A percentile compares a stretch with the other conserved stretches of the same genome.
Evolutionary conservation across 352 stramenopile genomes (phyloP).

Genomic region (Phytophthora vignae): DNA sequence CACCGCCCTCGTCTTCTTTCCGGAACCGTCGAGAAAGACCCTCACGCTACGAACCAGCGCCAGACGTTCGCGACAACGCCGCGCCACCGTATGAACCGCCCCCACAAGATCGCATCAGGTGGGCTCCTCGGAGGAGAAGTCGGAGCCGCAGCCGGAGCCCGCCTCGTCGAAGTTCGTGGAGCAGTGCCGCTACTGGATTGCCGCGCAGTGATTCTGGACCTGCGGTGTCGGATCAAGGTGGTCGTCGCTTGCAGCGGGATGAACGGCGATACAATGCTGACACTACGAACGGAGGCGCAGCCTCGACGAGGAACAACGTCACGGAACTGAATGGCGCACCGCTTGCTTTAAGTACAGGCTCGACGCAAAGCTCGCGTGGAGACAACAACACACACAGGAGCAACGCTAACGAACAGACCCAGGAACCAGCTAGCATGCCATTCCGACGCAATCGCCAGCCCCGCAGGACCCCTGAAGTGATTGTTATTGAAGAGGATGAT

Average conservation of each 20-base stretch:
- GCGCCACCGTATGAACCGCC: constrained; percentile 18
- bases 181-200: constrained; percentile 4
- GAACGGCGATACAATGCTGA: constrained; percentile 10
- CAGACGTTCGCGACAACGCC: constrained; percentile 9
- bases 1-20: not conserved
- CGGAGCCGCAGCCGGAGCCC: constrained; percentile 45
- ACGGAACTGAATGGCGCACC: not conserved
- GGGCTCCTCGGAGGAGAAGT: constrained; percentile 15
- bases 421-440: constrained; percentile 11
- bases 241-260: constrained; percentile 2
- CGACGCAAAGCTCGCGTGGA: constrained; percentile 2
- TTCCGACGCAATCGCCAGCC: constrained; percentile 41
- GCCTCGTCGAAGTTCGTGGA: constrained; percentile 10
- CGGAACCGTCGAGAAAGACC: constrained; percentile 28
- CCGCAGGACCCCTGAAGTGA: constrained; percentile 51
- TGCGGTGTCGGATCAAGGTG: constrained; percentile 4
- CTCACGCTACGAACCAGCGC: constrained; percentile 38
- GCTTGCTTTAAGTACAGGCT: not conserved
- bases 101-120: constrained; percentile 26
- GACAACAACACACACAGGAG: not conserved
- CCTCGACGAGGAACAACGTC: not conserved
- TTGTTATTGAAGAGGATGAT: constrained; percentile 72
- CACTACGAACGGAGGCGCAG: constrained; percentile 7
- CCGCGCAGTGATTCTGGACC: constrained; percentile 13
- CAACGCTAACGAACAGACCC: constrained; percentile 8